Conservation (phyloP, 805 yeast genomes). For the Candida stauntonica region DNA sequence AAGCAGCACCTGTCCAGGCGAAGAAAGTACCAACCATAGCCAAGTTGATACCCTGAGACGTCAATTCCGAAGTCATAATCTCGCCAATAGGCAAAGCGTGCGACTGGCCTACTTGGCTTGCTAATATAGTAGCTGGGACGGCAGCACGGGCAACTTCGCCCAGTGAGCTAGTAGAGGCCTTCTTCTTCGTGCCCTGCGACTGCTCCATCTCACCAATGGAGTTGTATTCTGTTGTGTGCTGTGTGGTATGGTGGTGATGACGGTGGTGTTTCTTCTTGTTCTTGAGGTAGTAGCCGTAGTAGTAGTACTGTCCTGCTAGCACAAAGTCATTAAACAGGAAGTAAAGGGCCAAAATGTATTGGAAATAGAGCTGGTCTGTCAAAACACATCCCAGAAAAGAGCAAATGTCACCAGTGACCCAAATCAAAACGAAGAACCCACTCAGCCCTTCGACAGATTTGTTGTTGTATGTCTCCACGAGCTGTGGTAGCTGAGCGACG, state of each 20-base stretch:
- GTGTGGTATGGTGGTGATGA: constrained; percentile 28
- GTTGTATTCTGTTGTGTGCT: constrained; percentile 1
- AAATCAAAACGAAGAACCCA: constrained; percentile 45
- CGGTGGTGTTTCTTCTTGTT: constrained; percentile 30
- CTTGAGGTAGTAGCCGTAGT: constrained; percentile 45
- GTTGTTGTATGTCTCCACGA: constrained; percentile 48
- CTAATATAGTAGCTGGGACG: constrained; percentile 24
- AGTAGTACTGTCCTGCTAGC: constrained; percentile 64
- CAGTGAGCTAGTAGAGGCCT: constrained; percentile 2
- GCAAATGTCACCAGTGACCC: constrained; percentile 42
- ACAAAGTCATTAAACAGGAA: constrained; percentile 69
- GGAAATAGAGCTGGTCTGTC: constrained; percentile 80
- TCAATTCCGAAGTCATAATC: constrained; percentile 1
- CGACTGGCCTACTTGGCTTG: constrained; percentile 25
- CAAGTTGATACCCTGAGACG: not conserved
- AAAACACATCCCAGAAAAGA: constrained; percentile 66
- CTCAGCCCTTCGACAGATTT: constrained; percentile 60
- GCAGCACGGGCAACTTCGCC: constrained; percentile 16
- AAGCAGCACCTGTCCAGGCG: constrained; percentile 77
- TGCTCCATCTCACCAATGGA: constrained; percentile 4
- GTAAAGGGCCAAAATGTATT: constrained; percentile 64
- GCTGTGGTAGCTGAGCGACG: constrained; percentile 53
- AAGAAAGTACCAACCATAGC: constrained; percentile 39
- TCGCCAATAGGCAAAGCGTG: constrained; percentile 18
- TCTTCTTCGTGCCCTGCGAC: constrained; percentile 1